Percentiles rank a stretch among this genome's conserved stretches.
phyloP scores from a whole-genome alignment of 2,329 filamentous ascomycete genomes.

The Diaporthe vexans region DNA sequence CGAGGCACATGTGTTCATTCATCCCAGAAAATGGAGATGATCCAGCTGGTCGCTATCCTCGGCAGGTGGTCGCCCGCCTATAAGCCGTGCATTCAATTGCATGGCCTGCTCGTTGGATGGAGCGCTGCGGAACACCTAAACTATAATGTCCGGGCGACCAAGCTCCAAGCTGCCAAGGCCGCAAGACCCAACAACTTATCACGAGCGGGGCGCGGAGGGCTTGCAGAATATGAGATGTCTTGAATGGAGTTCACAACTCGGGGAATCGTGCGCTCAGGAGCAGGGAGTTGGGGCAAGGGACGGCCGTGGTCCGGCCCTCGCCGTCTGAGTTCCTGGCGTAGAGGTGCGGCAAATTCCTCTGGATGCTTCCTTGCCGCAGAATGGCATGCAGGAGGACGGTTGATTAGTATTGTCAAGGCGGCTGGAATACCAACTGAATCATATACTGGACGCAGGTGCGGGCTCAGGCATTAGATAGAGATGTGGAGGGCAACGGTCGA shows the following conservation, averaged over 20 bases:
- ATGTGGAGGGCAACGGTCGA: neutral
- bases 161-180: neutral
- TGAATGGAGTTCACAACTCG: neutral
- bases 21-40: neutral
- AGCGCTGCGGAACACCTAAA: neutral
- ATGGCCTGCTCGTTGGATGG: neutral
- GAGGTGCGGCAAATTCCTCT: neutral
- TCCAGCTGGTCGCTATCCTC: neutral
- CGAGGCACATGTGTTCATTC: neutral
- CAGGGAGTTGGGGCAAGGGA: neutral
- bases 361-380: neutral
- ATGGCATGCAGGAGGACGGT: neutral
- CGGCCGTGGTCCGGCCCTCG: neutral
- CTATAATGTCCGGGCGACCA: neutral
- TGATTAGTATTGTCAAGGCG: neutral
- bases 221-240: neutral
- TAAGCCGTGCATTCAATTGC: neutral
- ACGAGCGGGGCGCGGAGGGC: neutral
- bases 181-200: neutral
- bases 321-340: neutral
- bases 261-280: neutral
- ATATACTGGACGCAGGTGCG: neutral
- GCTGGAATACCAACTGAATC: no score
- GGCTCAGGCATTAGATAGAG: neutral
- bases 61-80: neutral